These are phyloP conservation scores for Fragilaria crotonensis DNA, from an alignment of 108 stramenopile genomes.

Conservation along the genomic window DNA sequence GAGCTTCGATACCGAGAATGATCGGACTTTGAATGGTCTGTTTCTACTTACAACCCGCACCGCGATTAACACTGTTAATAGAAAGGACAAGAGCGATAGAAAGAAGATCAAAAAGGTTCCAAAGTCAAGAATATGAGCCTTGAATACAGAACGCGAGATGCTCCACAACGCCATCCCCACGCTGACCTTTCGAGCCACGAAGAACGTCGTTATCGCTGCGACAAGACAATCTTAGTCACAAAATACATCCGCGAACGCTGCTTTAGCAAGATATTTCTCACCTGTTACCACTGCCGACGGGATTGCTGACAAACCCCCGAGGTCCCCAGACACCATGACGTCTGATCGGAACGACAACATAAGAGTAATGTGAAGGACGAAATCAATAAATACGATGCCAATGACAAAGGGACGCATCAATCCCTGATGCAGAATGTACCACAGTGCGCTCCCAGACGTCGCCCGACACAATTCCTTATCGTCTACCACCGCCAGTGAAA, in stretches of 20 bases:
- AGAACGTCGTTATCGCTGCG: neutral
- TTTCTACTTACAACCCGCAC: neutral
- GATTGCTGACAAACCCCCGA: neutral
- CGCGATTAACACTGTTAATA: neutral
- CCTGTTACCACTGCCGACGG: neutral
- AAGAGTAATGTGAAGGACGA: conserved; percentile 19
- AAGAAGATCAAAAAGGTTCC: conserved; percentile 19
- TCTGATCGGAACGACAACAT: conserved; percentile 9
- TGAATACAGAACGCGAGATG: conserved; percentile 15
- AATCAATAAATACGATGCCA: conserved; percentile 18
- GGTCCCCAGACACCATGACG: neutral
- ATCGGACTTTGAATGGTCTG: neutral
- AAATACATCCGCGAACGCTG: too few species aligned
- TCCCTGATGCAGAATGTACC: conserved; percentile 15
- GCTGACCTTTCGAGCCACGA: conserved; percentile 5
- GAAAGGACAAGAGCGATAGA: conserved; percentile 5
- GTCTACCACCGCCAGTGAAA: conserved; percentile 12
- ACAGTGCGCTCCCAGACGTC: conserved; percentile 10
- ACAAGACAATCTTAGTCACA: too few species aligned
- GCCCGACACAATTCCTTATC: conserved; percentile 16
- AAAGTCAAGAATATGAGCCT: conserved; percentile 7
- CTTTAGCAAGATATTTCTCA: too few species aligned
- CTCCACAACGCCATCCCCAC: conserved; percentile 11
- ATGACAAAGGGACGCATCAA: conserved; percentile 21
- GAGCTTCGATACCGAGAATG: neutral